Evolutionary conservation across 495 filamentous ascomycete genomes (phyloP).

Genomic region (Xylaria curta): DNA sequence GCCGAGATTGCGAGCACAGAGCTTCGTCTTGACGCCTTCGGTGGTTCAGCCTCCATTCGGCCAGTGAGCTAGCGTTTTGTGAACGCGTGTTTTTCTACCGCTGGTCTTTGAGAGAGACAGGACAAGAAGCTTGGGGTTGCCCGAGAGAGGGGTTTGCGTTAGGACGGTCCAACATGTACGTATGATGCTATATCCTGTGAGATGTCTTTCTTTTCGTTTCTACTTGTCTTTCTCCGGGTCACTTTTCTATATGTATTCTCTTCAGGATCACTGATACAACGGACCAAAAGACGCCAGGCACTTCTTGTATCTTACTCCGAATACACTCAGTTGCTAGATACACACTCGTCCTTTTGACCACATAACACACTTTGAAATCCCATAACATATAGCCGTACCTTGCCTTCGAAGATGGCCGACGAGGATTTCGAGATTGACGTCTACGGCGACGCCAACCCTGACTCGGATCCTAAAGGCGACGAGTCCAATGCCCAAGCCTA

Average conservation of each 20-base stretch:
- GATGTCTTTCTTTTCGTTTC: conserved; percentile 34
- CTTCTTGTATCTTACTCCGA: conserved; percentile 44
- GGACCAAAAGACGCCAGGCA: conserved; percentile 42
- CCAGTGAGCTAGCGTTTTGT: conserved; percentile 24
- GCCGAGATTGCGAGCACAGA: conserved; percentile 55
- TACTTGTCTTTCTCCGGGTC: conserved; percentile 26
- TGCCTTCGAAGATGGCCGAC: conserved; percentile 71
- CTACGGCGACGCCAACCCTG: conserved; percentile 78
- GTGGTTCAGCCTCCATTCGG: conserved; percentile 33
- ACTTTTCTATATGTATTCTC: conserved; percentile 26
- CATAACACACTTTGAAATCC: conserved; percentile 40
- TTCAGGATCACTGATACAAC: conserved; percentile 40
- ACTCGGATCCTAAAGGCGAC: conserved; percentile 53
- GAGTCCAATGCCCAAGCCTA: conserved; percentile 47
- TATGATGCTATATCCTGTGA: conserved; percentile 29
- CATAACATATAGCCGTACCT: conserved; percentile 39
- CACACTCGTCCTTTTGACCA: conserved; percentile 28
- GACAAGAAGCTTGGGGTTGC: conserved; percentile 12
- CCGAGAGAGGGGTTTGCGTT: conserved; percentile 17
- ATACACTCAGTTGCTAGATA: conserved; percentile 42
- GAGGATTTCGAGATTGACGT: conserved; percentile 99
- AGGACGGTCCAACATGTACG: conserved; percentile 33
- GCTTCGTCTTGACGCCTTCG: conserved; percentile 55
- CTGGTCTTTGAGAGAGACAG: conserved; percentile 20
- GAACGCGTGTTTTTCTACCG: conserved; percentile 26